Conservation (phyloP, 306 rosid genomes). For the Vigna unguiculata region DNA sequence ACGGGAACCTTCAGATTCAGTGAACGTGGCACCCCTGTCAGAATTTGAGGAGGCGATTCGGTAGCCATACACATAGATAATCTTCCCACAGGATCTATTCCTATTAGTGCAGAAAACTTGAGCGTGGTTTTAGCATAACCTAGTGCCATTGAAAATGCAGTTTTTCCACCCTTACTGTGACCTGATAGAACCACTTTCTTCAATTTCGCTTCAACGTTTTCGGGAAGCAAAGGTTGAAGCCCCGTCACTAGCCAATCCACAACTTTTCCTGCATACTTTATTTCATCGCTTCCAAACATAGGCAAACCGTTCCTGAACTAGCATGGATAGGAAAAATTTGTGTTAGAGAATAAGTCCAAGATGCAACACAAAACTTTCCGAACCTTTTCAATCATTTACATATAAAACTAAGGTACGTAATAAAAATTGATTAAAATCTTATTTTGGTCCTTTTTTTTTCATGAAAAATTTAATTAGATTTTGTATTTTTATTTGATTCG, state of each 20-base stretch:
- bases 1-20: slow-evolving; percentile 48
- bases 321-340: background rate
- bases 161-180: slow-evolving; percentile 68
- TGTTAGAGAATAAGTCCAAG: slow-evolving; percentile 6
- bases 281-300: slow-evolving; percentile 39
- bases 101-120: slow-evolving; percentile 50
- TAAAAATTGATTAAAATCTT: too few relatives aligned
- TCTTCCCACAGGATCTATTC: slow-evolving; percentile 67
- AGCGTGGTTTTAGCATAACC: slow-evolving; percentile 45
- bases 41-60: slow-evolving; percentile 49
- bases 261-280: slow-evolving; percentile 48
- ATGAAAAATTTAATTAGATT: too few relatives aligned
- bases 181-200: slow-evolving; percentile 51
- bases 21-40: slow-evolving; percentile 46
- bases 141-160: slow-evolving; percentile 60
- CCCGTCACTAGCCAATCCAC: slow-evolving; percentile 54
- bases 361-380: too few relatives aligned
- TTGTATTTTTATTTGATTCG: too few relatives aligned
- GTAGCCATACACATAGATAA: background rate
- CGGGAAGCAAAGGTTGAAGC: slow-evolving; percentile 50
- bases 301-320: slow-evolving; percentile 46
- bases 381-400: too few relatives aligned
- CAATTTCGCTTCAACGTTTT: slow-evolving; percentile 46
- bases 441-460: too few relatives aligned
- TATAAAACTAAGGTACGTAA: too few relatives aligned